phyloP scores from a whole-genome alignment of 352 stramenopile species.

The Blastocystis sp. region DNA sequence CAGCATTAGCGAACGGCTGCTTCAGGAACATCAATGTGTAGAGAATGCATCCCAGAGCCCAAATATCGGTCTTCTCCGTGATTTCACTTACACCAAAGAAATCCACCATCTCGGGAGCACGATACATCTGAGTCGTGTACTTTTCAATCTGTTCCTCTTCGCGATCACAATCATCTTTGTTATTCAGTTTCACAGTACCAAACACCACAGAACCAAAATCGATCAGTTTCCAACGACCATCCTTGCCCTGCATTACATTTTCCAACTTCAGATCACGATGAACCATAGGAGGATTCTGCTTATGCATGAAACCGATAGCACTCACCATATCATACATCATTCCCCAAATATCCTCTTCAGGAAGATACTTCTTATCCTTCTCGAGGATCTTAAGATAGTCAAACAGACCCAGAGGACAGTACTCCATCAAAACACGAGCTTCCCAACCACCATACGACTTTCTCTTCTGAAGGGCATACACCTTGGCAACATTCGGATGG shows the following conservation, averaged over 20 bases:
- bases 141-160: slow-evolving; percentile 87
- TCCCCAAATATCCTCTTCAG: slow-evolving; percentile 70
- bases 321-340: slow-evolving; percentile 75
- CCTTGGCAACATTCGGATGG: slow-evolving; percentile 31
- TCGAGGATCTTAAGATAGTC: slow-evolving; percentile 82
- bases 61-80: slow-evolving; percentile 83
- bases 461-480: slow-evolving; percentile 51
- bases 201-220: slow-evolving; percentile 80
- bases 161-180: slow-evolving; percentile 75
- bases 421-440: slow-evolving; percentile 90
- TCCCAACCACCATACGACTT: slow-evolving; percentile 67
- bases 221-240: slow-evolving; percentile 85
- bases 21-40: slow-evolving; percentile 88
- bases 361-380: slow-evolving; percentile 69
- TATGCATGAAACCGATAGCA: slow-evolving; percentile 69
- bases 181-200: slow-evolving; percentile 72
- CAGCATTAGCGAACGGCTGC: slow-evolving; percentile 86
- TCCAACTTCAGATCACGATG: slow-evolving; percentile 93
- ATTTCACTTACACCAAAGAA: slow-evolving; percentile 84
- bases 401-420: slow-evolving; percentile 83
- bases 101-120: slow-evolving; percentile 89
- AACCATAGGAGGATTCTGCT: slow-evolving; percentile 79
- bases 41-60: slow-evolving; percentile 85
- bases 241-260: slow-evolving; percentile 84
- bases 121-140: slow-evolving; percentile 92